A percentile compares a stretch with the other conserved stretches of the same genome.
Evolutionary conservation across 163 green algal species (phyloP).

Genomic region (Chlamydomonas reinhardtii): DNA sequence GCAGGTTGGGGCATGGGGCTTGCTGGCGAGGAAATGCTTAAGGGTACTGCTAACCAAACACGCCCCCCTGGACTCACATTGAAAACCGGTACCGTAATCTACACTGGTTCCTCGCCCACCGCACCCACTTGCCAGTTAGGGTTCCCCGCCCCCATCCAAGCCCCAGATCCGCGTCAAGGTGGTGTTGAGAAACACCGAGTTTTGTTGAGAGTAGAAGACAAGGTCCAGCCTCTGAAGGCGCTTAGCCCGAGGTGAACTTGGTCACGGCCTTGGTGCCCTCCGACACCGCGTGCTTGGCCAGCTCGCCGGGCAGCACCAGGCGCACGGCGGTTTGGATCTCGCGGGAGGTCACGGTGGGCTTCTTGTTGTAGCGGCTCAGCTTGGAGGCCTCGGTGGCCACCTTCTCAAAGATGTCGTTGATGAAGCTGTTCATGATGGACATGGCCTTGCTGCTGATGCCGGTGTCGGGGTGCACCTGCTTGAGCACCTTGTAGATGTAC

Average conservation of each 20-base stretch:
- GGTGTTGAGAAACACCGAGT: neutral
- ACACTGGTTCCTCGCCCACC: too few relatives aligned
- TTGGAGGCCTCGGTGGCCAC: constrained; percentile 89
- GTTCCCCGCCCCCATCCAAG: too few relatives aligned
- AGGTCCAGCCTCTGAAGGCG: neutral
- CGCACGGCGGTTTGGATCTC: constrained; percentile 88
- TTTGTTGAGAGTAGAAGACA: neutral
- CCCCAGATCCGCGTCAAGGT: neutral
- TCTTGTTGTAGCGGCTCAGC: constrained; percentile 91
- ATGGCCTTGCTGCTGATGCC: constrained; percentile 86
- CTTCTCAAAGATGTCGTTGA: constrained; percentile 95
- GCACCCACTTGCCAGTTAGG: too few relatives aligned
- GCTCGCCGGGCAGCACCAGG: constrained; percentile 90
- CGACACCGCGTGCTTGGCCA: constrained; percentile 94
- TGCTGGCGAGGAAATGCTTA: too few relatives aligned
- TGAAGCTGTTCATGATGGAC: constrained; percentile 85
- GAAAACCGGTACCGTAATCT: too few relatives aligned
- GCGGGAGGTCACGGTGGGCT: constrained; percentile 91
- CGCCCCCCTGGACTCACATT: too few relatives aligned
- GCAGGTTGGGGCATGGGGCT: too few relatives aligned
- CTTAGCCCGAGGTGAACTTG: constrained; percentile 88
- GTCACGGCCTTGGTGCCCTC: constrained; percentile 98
- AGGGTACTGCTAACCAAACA: too few relatives aligned
- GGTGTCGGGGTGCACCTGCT: constrained; percentile 90
- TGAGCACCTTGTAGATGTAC: constrained; percentile 92